These are phyloP conservation scores for Paracoccidioides lutzii DNA, from an alignment of 2,329 filamentous ascomycete genomes.

Conservation along the genomic window DNA sequence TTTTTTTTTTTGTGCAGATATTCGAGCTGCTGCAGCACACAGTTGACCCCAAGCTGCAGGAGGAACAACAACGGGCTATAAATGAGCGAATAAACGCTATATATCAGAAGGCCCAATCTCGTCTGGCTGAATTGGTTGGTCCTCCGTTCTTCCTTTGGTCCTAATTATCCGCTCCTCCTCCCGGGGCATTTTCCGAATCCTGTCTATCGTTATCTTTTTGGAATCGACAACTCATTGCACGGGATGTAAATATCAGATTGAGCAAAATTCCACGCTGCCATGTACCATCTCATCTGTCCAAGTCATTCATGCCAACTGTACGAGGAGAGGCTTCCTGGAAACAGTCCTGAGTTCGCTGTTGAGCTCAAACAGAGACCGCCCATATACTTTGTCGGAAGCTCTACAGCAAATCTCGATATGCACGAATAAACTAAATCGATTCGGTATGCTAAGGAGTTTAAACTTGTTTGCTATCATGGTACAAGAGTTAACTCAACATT, in stretches of 20 bases:
- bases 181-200: too few relatives aligned
- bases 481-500: background rate
- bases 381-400: constrained; percentile 69
- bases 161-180: background rate
- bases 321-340: constrained; percentile 72
- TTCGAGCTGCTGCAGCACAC: constrained; percentile 30
- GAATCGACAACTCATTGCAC: background rate
- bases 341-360: constrained; percentile 68
- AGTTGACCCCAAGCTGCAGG: constrained; percentile 46
- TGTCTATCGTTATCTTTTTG: background rate
- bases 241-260: constrained; percentile 41
- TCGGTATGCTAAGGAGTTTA: constrained; percentile 47
- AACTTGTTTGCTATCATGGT: background rate
- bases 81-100: constrained; percentile 46
- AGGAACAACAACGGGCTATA: constrained; percentile 48
- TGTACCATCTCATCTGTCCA: constrained; percentile 78
- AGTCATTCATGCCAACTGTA: constrained; percentile 69
- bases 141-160: background rate
- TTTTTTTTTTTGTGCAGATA: constrained; percentile 16
- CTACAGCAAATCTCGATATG: constrained; percentile 57
- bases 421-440: constrained; percentile 61
- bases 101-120: constrained; percentile 49
- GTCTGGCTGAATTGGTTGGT: constrained; percentile 52
- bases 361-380: constrained; percentile 49
- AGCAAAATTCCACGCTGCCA: constrained; percentile 72